Evolutionary conservation across 2,329 filamentous ascomycete genomes (phyloP), one percentile per base, ranked within the genome.

Genomic region (Rhynchosporium agropyri): DNA sequence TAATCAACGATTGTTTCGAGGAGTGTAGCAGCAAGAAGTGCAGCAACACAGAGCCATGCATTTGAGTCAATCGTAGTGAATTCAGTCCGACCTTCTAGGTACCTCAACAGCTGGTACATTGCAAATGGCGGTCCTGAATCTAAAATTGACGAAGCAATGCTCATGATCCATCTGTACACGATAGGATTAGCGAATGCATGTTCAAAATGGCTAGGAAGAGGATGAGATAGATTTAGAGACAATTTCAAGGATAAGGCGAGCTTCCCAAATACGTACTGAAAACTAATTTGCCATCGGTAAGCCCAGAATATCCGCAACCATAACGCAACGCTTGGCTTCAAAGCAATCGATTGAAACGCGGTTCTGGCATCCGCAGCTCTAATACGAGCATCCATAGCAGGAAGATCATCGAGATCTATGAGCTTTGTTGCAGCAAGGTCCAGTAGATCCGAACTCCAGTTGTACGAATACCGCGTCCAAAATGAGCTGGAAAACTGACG

Each of bases 361-460:
- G 72, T 76, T 61, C 79, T 81, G 54, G 76, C 79, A 69, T 77
- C 83, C 74, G 74, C 76, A n/a, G 81, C 76, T 55, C 83, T 78
- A 15, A 80, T 82, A 48, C 77, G 76, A 61, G 84, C 80, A 67
- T 85, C 80, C 1, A 88, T 79, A 1, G 64, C 58, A 12, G 64
- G 64, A 9, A 91, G 76, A 70, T 90, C 86, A 3, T 77, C 76
- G 38, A 86, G 74, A 33, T 88, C 82, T 2, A 91, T 80, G 48
- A 81, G 82, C 70, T 88, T 85, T 68, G 80, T 79, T 7, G 76
- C 76, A 2, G 86, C 85, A 36, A 81, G 73, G 1, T 76, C 72
- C n/a, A 92, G 79, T 0, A 91, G 69, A 1, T 77, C 74, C 2
- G 73, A 75, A 1, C 83, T 80, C 89, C 89, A 92, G 59, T 78